Base-by-base conservation (phyloP, 352 stramenopile species). In the Ophiocytium majus region DNA sequence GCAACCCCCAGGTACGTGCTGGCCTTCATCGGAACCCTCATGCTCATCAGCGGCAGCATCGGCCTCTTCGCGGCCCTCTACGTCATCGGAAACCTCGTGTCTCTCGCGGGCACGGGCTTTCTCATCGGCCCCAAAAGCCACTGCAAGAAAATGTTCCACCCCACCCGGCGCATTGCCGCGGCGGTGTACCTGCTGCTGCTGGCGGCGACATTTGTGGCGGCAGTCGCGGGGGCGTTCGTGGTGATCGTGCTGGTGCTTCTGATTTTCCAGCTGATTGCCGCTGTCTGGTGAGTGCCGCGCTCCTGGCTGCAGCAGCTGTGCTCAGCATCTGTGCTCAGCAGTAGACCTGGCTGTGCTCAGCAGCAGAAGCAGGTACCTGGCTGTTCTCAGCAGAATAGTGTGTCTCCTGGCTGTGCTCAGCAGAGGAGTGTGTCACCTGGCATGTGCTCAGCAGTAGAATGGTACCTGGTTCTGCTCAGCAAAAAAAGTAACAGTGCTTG, bases 81-180 rank as follows among this genome's bases (percentile, higher is more conserved):
- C 83, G 87, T 89, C 34, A 32, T 92, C n/a, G 90, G 90, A 17
- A 92, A 92, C 50, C 28, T 92, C 23, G 82, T 92, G 37, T 89
- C 90, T 9, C 81, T 92, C 33, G 88, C 86, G 75, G 81, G 82
- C 10, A 91, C 90, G 0, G 86, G 87, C 17, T 92, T 92, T 81
- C 80, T 92, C 50, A 81, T 92, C 19, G 91, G 91, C n/a, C 91
- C 91, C 35, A 81, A 84, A 35, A 71, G 83, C 0, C 91, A 92
- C 34, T 92, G 89, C 80, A 82, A 81, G 36, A 91, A 90, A 76
- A 92, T 92, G 91, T 92, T 89, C 83, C 64, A 91, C 49, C 87
- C 89, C 36, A 91, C 82, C n/a, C 82, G 91, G 19, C 85, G 84
- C 17, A 82, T 85, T 33, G 85, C 90, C 1, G 89, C 90, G 34